Conservation (phyloP, 2,329 filamentous ascomycete genomes). For the Mollisia scopiformis region DNA sequence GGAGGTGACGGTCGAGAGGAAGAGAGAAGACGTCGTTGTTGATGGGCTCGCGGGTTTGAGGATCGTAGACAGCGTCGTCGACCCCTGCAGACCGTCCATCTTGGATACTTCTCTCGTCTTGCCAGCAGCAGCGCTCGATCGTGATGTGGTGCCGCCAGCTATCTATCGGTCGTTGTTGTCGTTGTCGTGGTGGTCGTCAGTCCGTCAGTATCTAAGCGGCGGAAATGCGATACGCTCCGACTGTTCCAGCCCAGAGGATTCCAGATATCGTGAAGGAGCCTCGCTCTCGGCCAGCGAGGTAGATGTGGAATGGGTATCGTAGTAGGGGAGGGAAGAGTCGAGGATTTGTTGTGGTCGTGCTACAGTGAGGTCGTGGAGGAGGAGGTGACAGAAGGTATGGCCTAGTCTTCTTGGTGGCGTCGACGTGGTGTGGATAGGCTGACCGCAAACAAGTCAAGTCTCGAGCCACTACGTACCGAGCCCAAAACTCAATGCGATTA, state of each 20-base stretch:
- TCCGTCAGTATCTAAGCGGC: neutral
- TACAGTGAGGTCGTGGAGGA: constrained; percentile 2
- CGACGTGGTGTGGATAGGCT: neutral
- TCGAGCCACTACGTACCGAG: neutral
- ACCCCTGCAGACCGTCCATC: constrained; percentile 29
- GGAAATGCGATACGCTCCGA: neutral
- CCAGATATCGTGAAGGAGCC: constrained; percentile 1
- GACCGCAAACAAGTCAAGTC: neutral
- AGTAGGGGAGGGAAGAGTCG: constrained; percentile 5
- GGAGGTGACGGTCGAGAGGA: constrained; percentile 1
- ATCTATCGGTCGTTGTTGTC: neutral
- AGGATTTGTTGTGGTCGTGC: constrained; percentile 6
- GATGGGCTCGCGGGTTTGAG: constrained; percentile 17
- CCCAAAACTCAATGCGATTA: neutral
- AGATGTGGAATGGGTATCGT: constrained; percentile 3
- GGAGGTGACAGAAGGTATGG: too few relatives aligned
- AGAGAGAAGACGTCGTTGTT: constrained; percentile 12
- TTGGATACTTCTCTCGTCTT: constrained; percentile 2
- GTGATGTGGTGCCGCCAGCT: neutral
- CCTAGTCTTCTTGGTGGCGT: too few relatives aligned
- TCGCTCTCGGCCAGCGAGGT: constrained; percentile 31
- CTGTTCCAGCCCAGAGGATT: neutral
- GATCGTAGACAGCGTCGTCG: constrained; percentile 25
- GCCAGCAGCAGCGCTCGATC: neutral
- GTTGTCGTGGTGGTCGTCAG: neutral